phyloP scores from a whole-genome alignment of 345 rosid species.

The Heritiera fomes region DNA sequence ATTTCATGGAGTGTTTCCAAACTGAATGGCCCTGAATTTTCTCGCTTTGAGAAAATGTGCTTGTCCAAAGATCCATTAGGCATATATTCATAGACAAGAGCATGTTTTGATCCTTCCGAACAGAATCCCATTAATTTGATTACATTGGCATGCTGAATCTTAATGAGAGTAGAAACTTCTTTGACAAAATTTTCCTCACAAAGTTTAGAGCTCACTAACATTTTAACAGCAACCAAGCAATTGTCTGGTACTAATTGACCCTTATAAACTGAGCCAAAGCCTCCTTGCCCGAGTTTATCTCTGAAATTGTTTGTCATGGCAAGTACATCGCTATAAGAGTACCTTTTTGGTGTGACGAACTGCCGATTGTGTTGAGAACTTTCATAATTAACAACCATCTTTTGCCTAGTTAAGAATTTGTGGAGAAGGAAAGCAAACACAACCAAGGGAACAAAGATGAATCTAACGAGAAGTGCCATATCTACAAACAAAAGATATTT shows the following conservation, averaged over 20 bases:
- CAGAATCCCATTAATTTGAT: constrained; percentile 21
- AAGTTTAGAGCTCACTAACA: neutral
- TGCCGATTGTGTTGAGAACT: neutral
- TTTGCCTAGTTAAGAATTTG: constrained; percentile 10
- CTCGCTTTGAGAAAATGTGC: constrained; percentile 9
- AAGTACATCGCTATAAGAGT: constrained; percentile 11
- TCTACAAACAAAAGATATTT: constrained; percentile 11
- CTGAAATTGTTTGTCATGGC: constrained; percentile 15
- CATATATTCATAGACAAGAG: constrained; percentile 26
- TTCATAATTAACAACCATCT: neutral
- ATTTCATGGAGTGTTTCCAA: constrained; percentile 20
- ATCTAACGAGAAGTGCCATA: neutral
- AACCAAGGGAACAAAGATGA: constrained; percentile 4
- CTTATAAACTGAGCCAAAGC: constrained; percentile 23
- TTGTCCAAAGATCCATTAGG: constrained; percentile 28
- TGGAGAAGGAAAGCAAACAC: constrained; percentile 15
- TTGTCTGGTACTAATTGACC: constrained; percentile 15
- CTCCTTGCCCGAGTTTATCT: constrained; percentile 22
- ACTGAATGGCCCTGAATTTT: neutral
- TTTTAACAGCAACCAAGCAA: constrained; percentile 16
- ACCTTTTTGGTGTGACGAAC: constrained; percentile 4
- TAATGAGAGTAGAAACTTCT: constrained; percentile 16
- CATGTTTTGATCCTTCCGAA: constrained; percentile 23
- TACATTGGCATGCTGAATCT: constrained; percentile 22
- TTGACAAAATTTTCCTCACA: constrained; percentile 20